phyloP scores from a whole-genome alignment of 2,329 filamentous ascomycete genomes.

The Alternaria gansuensis region DNA sequence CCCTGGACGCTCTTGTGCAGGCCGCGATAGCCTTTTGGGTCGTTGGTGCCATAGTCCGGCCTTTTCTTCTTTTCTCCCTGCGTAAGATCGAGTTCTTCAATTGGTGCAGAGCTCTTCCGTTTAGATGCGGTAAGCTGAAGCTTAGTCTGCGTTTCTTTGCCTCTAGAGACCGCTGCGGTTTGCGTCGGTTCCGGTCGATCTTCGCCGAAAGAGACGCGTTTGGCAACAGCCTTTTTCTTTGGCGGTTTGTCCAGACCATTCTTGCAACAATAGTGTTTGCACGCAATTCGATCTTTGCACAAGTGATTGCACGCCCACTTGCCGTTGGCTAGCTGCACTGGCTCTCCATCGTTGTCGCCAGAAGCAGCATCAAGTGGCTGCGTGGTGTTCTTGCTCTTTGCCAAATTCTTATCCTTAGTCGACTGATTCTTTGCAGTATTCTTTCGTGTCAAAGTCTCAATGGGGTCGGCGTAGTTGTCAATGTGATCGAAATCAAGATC shows the following conservation, averaged over 20 bases:
- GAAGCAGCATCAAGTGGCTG: constrained; percentile 8
- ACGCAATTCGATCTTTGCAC: constrained; percentile 69
- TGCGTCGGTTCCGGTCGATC: constrained; percentile 13
- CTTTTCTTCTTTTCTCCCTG: constrained; percentile 43
- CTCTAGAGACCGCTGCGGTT: constrained; percentile 12
- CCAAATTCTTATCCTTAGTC: constrained; percentile 15
- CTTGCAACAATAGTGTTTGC: constrained; percentile 77
- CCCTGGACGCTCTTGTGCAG: constrained; percentile 40
- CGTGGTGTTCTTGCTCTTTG: constrained; percentile 1
- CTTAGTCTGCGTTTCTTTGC: constrained; percentile 40
- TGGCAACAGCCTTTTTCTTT: constrained; percentile 53
- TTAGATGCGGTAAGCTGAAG: constrained; percentile 41
- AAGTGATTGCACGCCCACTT: constrained; percentile 78
- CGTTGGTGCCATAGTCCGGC: constrained; percentile 22
- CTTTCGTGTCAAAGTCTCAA: constrained; percentile 27
- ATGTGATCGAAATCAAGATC: constrained; percentile 61
- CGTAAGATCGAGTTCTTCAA: constrained; percentile 49
- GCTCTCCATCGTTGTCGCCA: constrained; percentile 44
- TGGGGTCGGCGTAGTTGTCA: constrained; percentile 58
- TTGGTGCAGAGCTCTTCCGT: constrained; percentile 29
- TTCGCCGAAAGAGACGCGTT: constrained; percentile 28
- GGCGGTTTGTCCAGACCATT: constrained; percentile 73
- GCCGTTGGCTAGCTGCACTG: constrained; percentile 70
- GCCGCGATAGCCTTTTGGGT: constrained; percentile 31
- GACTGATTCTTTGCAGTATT: constrained; percentile 33